Evolutionary conservation across 768 basidiomycete genomes (phyloP).

Genomic region (Brasilioporus rufonigricans): DNA sequence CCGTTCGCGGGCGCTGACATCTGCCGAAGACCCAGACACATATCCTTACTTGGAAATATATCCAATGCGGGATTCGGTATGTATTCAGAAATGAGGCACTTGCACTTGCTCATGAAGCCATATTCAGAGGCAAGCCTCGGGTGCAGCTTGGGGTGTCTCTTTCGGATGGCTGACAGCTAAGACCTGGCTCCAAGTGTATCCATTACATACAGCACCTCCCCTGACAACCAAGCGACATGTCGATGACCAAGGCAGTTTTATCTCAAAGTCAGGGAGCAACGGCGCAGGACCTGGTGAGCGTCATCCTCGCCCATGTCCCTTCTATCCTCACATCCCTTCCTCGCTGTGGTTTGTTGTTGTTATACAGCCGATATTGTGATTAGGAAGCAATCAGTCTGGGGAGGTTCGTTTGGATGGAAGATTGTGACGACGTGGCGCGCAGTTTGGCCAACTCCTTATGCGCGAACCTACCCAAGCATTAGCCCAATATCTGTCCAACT

Average conservation of each 20-base stretch:
- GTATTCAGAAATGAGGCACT: background rate
- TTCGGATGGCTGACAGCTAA: conserved; percentile 21
- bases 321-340: conserved; percentile 31
- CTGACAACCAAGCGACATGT: background rate
- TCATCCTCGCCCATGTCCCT: background rate
- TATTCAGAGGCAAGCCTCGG: conserved; percentile 4
- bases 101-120: background rate
- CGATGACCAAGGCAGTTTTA: background rate
- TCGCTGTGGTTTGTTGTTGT: conserved; percentile 20
- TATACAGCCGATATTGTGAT: conserved; percentile 40
- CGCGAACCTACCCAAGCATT: background rate
- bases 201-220: conserved; percentile 6
- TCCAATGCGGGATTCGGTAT: conserved; percentile 23
- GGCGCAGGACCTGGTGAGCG: background rate
- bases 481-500: background rate
- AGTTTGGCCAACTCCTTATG: conserved; percentile 15
- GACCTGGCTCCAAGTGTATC: conserved; percentile 21
- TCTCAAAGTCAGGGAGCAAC: background rate
- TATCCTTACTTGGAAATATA: conserved; percentile 45
- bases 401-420: conserved; percentile 21
- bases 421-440: conserved; percentile 15
- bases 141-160: conserved; percentile 14
- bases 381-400: conserved; percentile 46
- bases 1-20: conserved; percentile 8
- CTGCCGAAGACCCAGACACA: conserved; percentile 35